phyloP scores from a whole-genome alignment of 768 basidiomycete species.

The Suillus plorans region DNA sequence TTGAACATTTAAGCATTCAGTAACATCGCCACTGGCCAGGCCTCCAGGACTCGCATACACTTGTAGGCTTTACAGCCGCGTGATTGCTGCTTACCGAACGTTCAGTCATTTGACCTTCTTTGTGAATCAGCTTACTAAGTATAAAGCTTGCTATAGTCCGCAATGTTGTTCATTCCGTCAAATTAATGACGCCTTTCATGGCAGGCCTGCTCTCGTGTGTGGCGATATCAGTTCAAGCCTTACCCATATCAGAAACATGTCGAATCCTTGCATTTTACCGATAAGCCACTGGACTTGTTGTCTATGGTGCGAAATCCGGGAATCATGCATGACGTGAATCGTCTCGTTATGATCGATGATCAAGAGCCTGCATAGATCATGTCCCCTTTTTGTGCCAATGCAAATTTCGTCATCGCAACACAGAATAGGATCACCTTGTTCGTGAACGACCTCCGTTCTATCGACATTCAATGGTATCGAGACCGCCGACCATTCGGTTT shows the following conservation, averaged over 20 bases:
- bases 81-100: not conserved
- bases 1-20: not conserved
- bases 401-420: not conserved
- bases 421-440: not conserved
- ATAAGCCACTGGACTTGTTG: not conserved
- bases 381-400: not conserved
- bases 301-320: not conserved
- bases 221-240: not conserved
- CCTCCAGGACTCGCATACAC: not conserved
- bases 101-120: constrained; percentile 1
- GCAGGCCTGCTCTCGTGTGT: not conserved
- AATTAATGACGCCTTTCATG: not conserved
- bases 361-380: not conserved
- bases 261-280: not conserved
- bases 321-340: not conserved
- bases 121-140: not conserved
- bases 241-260: not conserved
- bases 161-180: not conserved
- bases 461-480: not conserved
- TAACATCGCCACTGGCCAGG: not conserved
- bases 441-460: not conserved
- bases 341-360: not conserved
- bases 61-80: not conserved
- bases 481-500: not conserved
- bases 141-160: not conserved